Conservation (phyloP, 306 rosid species). For the Corylus americana region DNA sequence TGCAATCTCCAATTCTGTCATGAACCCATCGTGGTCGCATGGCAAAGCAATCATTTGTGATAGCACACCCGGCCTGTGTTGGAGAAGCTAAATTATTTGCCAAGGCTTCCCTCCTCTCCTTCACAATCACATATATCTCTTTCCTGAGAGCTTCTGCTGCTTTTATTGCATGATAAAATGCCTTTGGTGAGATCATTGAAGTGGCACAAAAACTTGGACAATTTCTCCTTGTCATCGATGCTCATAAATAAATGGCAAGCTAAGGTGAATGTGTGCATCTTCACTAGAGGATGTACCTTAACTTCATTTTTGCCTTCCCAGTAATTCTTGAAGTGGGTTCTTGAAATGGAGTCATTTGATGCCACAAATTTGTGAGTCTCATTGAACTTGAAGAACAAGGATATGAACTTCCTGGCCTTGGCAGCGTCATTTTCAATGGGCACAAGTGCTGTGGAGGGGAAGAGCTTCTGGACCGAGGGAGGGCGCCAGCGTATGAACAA, state of each 20-base stretch:
- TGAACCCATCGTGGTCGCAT: not conserved
- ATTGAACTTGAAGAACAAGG: not conserved
- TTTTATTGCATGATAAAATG: not conserved
- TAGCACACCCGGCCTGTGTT: not conserved
- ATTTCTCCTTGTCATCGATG: not conserved
- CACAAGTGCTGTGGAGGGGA: not conserved
- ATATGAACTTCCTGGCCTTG: not conserved
- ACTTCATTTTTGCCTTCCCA: not conserved
- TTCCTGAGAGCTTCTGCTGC: not conserved
- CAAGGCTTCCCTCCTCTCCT: constrained; percentile 3
- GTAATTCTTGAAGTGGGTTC: not conserved
- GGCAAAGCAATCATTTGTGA: not conserved
- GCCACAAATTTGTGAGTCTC: not conserved
- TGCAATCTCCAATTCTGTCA: constrained; percentile 1
- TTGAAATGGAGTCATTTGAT: not conserved
- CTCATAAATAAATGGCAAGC: constrained; percentile 1
- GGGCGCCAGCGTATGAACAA: not conserved
- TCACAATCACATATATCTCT: not conserved
- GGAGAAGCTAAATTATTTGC: constrained; percentile 1
- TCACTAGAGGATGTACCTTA: not conserved
- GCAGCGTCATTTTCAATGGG: constrained; percentile 1
- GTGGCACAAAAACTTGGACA: not conserved
- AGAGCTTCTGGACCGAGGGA: not conserved
- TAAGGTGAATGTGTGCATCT: not conserved
- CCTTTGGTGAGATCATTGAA: not conserved